Evolutionary conservation across 73 alveolate genomes (phyloP).

Genomic region (Uronychia setigera): DNA sequence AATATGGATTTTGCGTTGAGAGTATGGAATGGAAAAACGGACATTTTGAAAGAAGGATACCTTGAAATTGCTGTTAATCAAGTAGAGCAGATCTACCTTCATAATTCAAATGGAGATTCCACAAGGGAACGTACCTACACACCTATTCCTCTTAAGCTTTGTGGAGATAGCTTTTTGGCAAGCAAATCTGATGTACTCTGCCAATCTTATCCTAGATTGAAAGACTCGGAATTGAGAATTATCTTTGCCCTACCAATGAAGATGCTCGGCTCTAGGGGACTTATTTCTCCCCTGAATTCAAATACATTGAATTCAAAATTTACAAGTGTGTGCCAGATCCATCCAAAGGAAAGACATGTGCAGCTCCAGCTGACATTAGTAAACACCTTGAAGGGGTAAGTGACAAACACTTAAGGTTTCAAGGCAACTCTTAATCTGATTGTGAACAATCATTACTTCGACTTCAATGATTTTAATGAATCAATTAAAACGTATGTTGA

Average conservation of each 20-base stretch:
- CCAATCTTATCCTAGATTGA: too few species aligned
- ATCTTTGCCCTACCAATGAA: background rate
- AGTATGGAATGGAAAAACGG: background rate
- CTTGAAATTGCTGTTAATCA: background rate
- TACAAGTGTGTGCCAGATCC: background rate
- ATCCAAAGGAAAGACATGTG: background rate
- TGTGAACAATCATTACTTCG: background rate
- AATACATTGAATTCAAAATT: background rate
- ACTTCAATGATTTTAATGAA: background rate
- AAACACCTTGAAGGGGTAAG: background rate
- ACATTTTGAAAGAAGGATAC: background rate
- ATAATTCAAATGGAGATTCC: background rate
- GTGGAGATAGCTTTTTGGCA: background rate
- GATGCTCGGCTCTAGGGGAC: background rate
- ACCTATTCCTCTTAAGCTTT: background rate
- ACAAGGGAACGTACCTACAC: background rate
- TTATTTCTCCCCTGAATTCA: background rate
- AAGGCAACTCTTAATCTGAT: background rate
- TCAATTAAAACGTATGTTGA: background rate
- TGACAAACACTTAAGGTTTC: background rate
- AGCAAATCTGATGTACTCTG: background rate
- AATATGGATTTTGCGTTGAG: background rate
- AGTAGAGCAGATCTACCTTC: background rate
- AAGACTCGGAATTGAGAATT: background rate
- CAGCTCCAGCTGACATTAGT: background rate